Evolutionary conservation across 306 rosid genomes (phyloP).

Genomic region (Quercus wislizeni): DNA sequence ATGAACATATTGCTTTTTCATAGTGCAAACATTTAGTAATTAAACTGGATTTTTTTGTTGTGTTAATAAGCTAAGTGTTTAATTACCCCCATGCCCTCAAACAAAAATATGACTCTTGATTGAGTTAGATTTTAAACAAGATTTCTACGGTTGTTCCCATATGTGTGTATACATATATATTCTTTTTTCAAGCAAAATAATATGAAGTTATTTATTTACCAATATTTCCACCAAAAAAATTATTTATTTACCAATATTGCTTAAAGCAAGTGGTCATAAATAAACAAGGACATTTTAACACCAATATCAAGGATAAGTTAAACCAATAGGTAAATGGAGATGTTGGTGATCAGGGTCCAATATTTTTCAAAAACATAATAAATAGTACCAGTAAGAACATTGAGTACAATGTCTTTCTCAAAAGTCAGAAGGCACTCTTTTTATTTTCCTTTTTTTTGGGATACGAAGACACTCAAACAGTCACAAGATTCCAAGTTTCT

Average conservation of each 20-base stretch:
- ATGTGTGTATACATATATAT: no score
- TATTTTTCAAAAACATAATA: constrained; percentile 12
- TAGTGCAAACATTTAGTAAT: no score
- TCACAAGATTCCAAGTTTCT: constrained; percentile 33
- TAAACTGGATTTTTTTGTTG: no score
- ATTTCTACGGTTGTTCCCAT: no score
- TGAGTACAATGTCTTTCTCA: constrained; percentile 24
- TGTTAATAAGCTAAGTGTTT: no score
- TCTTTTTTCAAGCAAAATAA: background rate
- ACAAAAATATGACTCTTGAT: no score
- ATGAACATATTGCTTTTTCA: no score
- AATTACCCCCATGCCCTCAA: no score
- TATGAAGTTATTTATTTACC: no score
- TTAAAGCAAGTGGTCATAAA: background rate
- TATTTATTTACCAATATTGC: background rate
- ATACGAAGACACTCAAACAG: background rate
- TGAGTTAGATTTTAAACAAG: no score
- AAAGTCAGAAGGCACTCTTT: constrained; percentile 21
- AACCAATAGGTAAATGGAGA: constrained; percentile 4
- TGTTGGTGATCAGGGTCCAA: constrained; percentile 23
- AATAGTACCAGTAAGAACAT: constrained; percentile 10
- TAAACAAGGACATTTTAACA: background rate
- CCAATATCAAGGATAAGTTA: constrained; percentile 6
- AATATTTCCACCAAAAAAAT: background rate
- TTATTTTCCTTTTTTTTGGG: no score